Evolutionary conservation across 306 rosid species (phyloP), one percentile per base, ranked within the genome.

Genomic region (Pyrus bretschneideri): DNA sequence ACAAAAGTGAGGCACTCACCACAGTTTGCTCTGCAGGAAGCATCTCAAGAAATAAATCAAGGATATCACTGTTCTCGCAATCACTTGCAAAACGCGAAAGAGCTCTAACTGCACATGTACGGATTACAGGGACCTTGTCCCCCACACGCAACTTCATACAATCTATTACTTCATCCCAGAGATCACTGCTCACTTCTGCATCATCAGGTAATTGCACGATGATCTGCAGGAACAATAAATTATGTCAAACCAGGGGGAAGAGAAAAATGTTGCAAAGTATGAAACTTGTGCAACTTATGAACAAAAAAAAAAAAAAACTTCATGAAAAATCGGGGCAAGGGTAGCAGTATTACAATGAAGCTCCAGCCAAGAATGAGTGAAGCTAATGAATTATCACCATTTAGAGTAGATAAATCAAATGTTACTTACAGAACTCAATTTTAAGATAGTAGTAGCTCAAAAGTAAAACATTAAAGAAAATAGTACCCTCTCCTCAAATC

Each of bases 31-130:
- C 98, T 70, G 79, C 55, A 44, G 91, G 91, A 85, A 93, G 89
- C 82, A 79, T 65, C 86, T 88, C 96, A 25, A 92, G 90, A 70
- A 88, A 82, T 79, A 92, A 80, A 83, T 89, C 90, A 74, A 92
- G 93, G 73, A 95, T 89, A 69, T 95, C 99, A 67, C 87, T 79
- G 74, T 92, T 92, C 69, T 82, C 95, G 27, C 83, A 82, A 67
- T 92, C 99, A 86, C 84, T 84, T 79, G 89, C 97, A 81, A 95
- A 95, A 52, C 99, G 97, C 23, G 99, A 89, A 81, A 95, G 99
- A 6, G 99, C 97, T 81, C 99, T 86, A 68, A 95, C 86, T 1
- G 97, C 96, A 82, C 83, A 89, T 11, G 95, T 82, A 74, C 99
- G 99, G 69, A 92, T 81, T 30, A 79, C 60, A 73, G 96, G 90